Evolutionary conservation across 169 alveolate genomes (phyloP), one percentile per base, ranked within the genome.

Genomic region (Eimeria sp.): DNA sequence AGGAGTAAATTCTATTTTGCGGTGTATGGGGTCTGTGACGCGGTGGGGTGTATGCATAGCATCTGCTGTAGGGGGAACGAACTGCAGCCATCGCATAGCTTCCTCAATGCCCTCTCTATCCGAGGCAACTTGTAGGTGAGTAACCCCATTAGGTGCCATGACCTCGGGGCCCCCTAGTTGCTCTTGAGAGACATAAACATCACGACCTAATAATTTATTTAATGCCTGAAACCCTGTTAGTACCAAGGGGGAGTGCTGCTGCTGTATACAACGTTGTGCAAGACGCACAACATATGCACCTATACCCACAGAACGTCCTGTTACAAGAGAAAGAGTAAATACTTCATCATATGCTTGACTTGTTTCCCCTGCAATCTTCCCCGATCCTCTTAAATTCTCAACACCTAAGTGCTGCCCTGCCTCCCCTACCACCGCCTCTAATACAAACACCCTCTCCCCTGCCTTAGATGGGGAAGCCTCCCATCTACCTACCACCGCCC

Each of bases 361-460:
- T 13, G 99, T 98, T 94, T 98, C 99, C 3, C 99, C 99, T 43
- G 99, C 99, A 45, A 98, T 98, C 89, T 97, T 94, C 58, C 98
- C 99, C 43, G 98, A 97, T 10, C 99, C 99, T 57, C 95, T 70
- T 9, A 98, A 87, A 86, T 98, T 98, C 95, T 98, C 99, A 47
- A 98, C 98, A 5, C 99, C 99, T 45, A 98, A 47, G 86, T 51
- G 88, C 83, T 84, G 63, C 51, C 67, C 70, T 14, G 43, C 67
- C 11, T 65, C 51, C 11, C 96, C 96, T 27, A 95, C 57, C 47
- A 95, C 88, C 5, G 94, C 96, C 58, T 95, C 95, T 30, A 95
- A 34, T 9, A 86, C 94, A 80, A 82, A 94, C 25, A 89, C 88
- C 9, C 96, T 72, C 61, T 54, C 27, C 6, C 92, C 92, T 7